Evolutionary conservation across 306 rosid genomes (phyloP).

Genomic region (Lablab purpureus): DNA sequence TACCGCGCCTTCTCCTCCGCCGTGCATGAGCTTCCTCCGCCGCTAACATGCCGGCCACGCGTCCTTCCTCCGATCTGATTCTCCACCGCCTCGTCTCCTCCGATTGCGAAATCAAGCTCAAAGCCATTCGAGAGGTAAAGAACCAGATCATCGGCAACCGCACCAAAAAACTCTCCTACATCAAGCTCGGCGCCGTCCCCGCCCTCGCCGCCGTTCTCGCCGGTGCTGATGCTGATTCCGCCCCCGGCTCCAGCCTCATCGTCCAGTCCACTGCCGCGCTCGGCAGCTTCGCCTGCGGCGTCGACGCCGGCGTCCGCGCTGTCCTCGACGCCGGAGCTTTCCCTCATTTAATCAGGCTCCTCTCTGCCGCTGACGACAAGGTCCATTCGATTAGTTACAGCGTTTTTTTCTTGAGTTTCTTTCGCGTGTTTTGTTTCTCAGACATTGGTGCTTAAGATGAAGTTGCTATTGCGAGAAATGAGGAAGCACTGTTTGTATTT

Average conservation of each 20-base stretch:
- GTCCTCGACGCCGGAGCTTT: conserved; percentile 82
- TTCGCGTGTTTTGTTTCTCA: conserved; percentile 4
- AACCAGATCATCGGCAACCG: conserved; percentile 95
- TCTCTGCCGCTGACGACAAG: conserved; percentile 74
- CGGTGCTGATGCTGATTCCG: conserved; percentile 28
- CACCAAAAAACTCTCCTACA: conserved; percentile 83
- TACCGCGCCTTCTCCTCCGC: conserved; percentile 31
- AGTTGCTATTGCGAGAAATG: neutral
- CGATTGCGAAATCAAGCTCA: conserved; percentile 72
- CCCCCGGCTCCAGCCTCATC: conserved; percentile 60
- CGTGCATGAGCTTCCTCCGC: conserved; percentile 24
- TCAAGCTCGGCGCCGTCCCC: conserved; percentile 87
- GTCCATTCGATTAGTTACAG: conserved; percentile 45
- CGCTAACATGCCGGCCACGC: conserved; percentile 60
- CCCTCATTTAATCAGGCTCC: conserved; percentile 65
- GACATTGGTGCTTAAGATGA: conserved; percentile 24
- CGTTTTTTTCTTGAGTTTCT: neutral
- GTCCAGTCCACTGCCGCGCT: conserved; percentile 86
- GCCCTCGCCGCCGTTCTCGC: conserved; percentile 67
- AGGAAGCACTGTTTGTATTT: neutral
- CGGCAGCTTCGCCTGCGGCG: conserved; percentile 92
- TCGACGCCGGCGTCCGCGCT: conserved; percentile 84
- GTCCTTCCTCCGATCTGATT: conserved; percentile 63
- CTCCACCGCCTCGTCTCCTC: conserved; percentile 69
- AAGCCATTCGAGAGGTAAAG: conserved; percentile 86